Base-by-base conservation (phyloP, 768 basidiomycete genomes). In the Naganishia onofrii region DNA sequence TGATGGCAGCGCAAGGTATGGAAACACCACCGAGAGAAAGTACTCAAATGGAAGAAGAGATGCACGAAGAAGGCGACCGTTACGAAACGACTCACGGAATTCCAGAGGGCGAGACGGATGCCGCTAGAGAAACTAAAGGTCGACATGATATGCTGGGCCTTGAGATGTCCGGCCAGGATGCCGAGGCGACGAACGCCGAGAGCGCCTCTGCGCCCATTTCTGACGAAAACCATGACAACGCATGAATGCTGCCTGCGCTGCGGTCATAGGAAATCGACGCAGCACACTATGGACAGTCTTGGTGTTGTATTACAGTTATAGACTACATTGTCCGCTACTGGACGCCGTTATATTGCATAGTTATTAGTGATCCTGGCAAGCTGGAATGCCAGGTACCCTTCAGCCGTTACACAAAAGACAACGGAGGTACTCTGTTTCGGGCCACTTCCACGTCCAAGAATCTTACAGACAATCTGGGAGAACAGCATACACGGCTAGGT, bases 1-100 rank as follows among this genome's bases (percentile, higher is more conserved):
- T 63, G 36, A 63, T 63, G 60, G 60, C 60, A 26, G 26, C 60
- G 38, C 60, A 44, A 19, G 60, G 38, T 12, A 42, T 63, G 60
- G 28, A 44, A 26, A 63, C 32, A 32, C 34, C 34, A 17, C 6
- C 57, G 9, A 34, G 23, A 36, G 57, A 58, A 23, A 58, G 12
- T 36, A 9, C n/a, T 15, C 36, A 48, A 19, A 8, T 19, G n/a
- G 38, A 46, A 28, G 32, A 65, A 34, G 63, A 23, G 23, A 42
- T 26, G 48, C 5, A 42, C 26, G 32, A 48, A 36, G 32, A 13
- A 36, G 21, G 23, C n/a, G 26, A 48, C 28, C 6, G 51, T 17
- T 19, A 17, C 34, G 32, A 36, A 2, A 4, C 21, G 34, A 19
- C 17, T 12, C 7, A n/a, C 32, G 36, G 3, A 3, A n/a, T 2